Base-by-base conservation (phyloP, 2,329 filamentous ascomycete species). In the Ceratocystis destructans region DNA sequence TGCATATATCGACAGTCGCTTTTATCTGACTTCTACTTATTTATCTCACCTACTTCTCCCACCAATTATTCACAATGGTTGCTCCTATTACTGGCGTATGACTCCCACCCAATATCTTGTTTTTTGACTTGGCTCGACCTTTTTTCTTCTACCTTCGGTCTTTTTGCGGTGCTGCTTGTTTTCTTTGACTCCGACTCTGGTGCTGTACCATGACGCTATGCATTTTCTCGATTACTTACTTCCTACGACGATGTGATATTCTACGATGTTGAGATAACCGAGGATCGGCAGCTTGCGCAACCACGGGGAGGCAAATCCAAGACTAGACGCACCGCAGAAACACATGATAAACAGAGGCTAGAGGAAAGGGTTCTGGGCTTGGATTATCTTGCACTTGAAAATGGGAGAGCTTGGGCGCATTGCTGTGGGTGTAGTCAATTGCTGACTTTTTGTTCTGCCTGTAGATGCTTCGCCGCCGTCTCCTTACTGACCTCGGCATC, bases 381-480 rank as follows among this genome's bases (percentile, higher is more conserved):
- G 28, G 55, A 17, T 10, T 20, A 2, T 25, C n/a, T 5, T 64
- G 22, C 22, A 53, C 48, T 53, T 53, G 28, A 28, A 41, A 41
- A 10, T 46, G 20, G 53, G 41, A 28, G 41, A 25, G 4, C 25
- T 22, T 22, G 55, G 45, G 25, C 44, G 61, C 37, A 15, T n/a
- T 25, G 31, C 10, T 62, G 62, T 5, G 37, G 28, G 50, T 37
- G 25, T 46, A 25, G 44, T 20, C 33, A 66, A 44, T 61, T 17
- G 33, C 66, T 67, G 53, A 66, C 67, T 28, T 65, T 59, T 46
- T 25, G n/a, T 20, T 59, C 15, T 46, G 45, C 2, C 33, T 59
- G 69, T 68, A 85, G 82, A 85, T 84, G 79, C 80, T 85, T 75
- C 81, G 81, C 76, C 79, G 81, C 74, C 77, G 78, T 74, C 80